Conservation (phyloP, 768 basidiomycete genomes). For the Boletus pseudopeckii region DNA sequence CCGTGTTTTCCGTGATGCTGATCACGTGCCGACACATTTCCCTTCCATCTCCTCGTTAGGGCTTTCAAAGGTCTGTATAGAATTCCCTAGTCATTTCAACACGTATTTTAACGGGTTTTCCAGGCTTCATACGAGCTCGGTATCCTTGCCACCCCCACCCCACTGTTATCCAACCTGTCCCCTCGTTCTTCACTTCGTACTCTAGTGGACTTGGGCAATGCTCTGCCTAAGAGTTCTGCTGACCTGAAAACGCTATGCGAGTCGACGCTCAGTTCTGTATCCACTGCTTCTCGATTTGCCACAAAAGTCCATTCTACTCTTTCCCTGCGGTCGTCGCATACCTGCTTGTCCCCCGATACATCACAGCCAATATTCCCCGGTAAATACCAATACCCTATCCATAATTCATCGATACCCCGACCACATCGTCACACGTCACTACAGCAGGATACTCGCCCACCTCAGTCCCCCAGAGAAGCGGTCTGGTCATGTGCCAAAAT, state of each 20-base stretch:
- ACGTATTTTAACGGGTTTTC: neutral
- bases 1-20: conserved; percentile 20
- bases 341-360: conserved; percentile 1
- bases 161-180: conserved; percentile 8
- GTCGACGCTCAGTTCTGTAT: conserved; percentile 20
- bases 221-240: neutral
- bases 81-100: neutral
- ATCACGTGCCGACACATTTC: conserved; percentile 3
- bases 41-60: conserved; percentile 5
- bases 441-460: conserved; percentile 1
- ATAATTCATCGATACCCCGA: conserved; percentile 9
- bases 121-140: conserved; percentile 25
- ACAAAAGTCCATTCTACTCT: conserved; percentile 11
- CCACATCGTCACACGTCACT: conserved; percentile 11
- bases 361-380: conserved; percentile 3
- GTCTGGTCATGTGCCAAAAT: conserved; percentile 35
- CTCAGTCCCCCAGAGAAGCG: conserved; percentile 6
- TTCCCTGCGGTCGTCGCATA: conserved; percentile 1
- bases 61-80: conserved; percentile 17
- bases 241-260: conserved; percentile 20
- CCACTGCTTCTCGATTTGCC: conserved; percentile 16
- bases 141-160: conserved; percentile 5
- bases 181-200: conserved; percentile 24
- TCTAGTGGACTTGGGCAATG: conserved; percentile 17
- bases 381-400: conserved; percentile 5